phyloP scores from a whole-genome alignment of 495 filamentous ascomycete genomes.

The Neurospora intermedia region DNA sequence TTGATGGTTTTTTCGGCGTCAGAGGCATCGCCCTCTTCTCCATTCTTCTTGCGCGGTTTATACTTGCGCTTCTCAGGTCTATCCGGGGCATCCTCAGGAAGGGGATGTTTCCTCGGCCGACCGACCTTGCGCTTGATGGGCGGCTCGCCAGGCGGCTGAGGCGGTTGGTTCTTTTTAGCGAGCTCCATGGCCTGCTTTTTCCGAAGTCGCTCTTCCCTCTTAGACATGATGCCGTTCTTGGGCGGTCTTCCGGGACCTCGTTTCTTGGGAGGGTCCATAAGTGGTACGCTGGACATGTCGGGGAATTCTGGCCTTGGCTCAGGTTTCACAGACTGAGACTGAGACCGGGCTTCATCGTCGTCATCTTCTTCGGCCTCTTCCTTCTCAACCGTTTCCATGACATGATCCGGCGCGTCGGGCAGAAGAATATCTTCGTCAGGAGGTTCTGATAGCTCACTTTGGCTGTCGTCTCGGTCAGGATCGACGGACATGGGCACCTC shows the following conservation, averaged over 20 bases:
- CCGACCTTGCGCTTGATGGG: constrained; percentile 52
- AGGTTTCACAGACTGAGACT: constrained; percentile 14
- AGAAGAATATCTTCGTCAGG: constrained; percentile 18
- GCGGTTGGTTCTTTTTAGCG: constrained; percentile 36
- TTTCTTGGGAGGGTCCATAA: constrained; percentile 43
- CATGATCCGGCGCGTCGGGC: constrained; percentile 25
- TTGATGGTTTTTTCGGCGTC: constrained; percentile 38
- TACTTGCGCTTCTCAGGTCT: constrained; percentile 69
- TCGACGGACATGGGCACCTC: neutral
- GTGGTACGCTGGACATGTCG: constrained; percentile 10
- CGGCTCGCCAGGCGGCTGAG: constrained; percentile 31
- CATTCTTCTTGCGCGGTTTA: constrained; percentile 59
- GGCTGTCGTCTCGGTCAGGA: constrained; percentile 10
- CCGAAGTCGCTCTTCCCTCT: constrained; percentile 59
- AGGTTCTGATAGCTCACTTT: constrained; percentile 21
- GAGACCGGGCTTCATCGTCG: constrained; percentile 20
- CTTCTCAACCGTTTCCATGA: constrained; percentile 23
- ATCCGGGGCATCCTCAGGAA: constrained; percentile 42
- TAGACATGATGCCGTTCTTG: constrained; percentile 89
- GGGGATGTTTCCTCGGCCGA: constrained; percentile 41
- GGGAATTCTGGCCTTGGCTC: constrained; percentile 23
- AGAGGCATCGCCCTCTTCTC: constrained; percentile 36
- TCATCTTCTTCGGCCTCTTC: constrained; percentile 25
- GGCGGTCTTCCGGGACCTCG: constrained; percentile 81
- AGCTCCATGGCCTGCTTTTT: constrained; percentile 49